A percentile compares a stretch with the other conserved stretches of the same genome.
Conservation (phyloP, 257 asterid genomes). For the Solanum chmielewskii region DNA sequence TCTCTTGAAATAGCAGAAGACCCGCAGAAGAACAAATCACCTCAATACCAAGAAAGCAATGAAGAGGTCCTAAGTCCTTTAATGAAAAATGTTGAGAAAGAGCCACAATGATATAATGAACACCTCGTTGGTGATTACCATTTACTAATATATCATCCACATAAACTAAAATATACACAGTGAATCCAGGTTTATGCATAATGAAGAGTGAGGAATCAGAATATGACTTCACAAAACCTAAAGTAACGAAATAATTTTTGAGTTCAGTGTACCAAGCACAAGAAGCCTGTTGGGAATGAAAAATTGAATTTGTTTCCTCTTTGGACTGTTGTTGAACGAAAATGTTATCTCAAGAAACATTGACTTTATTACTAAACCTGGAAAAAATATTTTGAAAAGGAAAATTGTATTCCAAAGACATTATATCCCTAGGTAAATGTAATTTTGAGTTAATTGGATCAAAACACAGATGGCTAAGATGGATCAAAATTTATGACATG, state of each 20-base stretch:
- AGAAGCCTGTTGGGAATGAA: background rate
- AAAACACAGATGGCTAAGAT: background rate
- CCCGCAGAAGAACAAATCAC: too few relatives aligned
- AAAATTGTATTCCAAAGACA: background rate
- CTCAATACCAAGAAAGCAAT: background rate
- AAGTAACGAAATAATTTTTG: background rate
- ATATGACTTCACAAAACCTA: too few relatives aligned
- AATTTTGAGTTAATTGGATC: background rate
- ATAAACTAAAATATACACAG: too few relatives aligned
- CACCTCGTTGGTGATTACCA: background rate
- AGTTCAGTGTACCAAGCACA: background rate
- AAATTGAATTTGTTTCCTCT: background rate
- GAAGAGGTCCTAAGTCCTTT: background rate
- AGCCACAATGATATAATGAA: background rate
- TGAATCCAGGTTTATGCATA: background rate
- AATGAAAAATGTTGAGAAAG: background rate
- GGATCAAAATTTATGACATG: too few relatives aligned
- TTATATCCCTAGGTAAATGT: background rate
- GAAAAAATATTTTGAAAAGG: background rate
- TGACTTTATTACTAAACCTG: background rate
- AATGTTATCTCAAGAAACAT: background rate
- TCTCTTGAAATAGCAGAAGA: too few relatives aligned
- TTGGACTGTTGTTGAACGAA: background rate
- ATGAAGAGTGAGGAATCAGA: background rate
- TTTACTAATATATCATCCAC: background rate